These are phyloP conservation scores for Irpex lacteus DNA, from an alignment of 1,284 basidiomycete species.

Conservation along the genomic window DNA sequence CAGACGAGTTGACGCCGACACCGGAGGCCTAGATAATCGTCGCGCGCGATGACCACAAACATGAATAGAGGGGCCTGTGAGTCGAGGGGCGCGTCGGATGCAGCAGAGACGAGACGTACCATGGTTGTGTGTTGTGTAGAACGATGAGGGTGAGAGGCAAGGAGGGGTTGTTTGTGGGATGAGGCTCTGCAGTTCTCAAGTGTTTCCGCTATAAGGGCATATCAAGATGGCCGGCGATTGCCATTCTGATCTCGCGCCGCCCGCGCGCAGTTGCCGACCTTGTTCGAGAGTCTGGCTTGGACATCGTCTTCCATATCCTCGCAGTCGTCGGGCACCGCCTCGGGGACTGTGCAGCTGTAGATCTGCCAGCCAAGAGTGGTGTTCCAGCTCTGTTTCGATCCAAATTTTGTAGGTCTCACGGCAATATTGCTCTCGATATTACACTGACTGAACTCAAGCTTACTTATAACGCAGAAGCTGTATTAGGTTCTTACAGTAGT, in stretches of 20 bases:
- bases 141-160: slow-evolving; percentile 16
- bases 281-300: background rate
- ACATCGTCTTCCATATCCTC: background rate
- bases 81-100: slow-evolving; percentile 7
- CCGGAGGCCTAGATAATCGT: slow-evolving; percentile 67
- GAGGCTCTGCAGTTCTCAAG: slow-evolving; percentile 10
- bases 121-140: slow-evolving; percentile 20
- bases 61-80: slow-evolving; percentile 4
- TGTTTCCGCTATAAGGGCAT: slow-evolving; percentile 10
- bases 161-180: slow-evolving; percentile 7
- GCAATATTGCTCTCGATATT: too few species aligned
- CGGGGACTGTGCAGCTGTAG: background rate
- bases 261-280: background rate
- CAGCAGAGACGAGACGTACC: slow-evolving; percentile 17
- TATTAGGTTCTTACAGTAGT: too few species aligned
- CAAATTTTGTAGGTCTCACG: too few species aligned
- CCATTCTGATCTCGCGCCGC: slow-evolving; percentile 13
- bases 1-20: slow-evolving; percentile 58
- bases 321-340: background rate
- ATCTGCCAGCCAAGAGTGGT: too few species aligned
- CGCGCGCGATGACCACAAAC: background rate
- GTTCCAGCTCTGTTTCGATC: too few species aligned
- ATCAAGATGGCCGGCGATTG: slow-evolving; percentile 20
- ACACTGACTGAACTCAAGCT: too few species aligned
- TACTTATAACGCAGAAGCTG: too few species aligned